Base-by-base conservation (phyloP, 768 basidiomycete genomes). In the Rhizopogon vulgaris region DNA sequence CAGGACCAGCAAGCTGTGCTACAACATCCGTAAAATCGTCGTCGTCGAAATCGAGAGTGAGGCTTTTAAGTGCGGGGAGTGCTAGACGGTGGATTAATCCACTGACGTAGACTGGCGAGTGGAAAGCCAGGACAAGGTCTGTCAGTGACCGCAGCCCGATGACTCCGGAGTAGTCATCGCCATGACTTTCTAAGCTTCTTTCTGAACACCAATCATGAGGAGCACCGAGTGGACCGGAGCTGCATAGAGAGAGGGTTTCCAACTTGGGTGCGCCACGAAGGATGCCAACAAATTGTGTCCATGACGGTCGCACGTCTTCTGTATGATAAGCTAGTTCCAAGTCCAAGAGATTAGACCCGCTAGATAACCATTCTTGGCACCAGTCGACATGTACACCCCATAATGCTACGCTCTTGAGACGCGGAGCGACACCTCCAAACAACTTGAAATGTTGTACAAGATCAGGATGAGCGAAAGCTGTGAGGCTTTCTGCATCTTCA, bases 311-410 rank as follows among this genome's bases (percentile, higher is more conserved):
- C 12, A 83, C 83, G 59, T 85, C 79, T 27, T 75, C 71, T 8
- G 75, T 64, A 58, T 86, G 85, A 67, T 77, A 87, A 0, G 80
- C 77, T 38, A 89, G 69, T 57, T 84, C 78, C 18, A 89, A 62
- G 14, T 78, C 73, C 22, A 57, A 60, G 27, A 89, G 67, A 7
- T 54, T 58, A 27, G 54, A n/a, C 2, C 63, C 61, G 3, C 61
- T 56, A 5, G 52, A 28, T 27, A 67, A 55, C 18, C 73, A 61
- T 14, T 74, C 69, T 32, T 71, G 68, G 28, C 74, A 70, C 87
- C 87, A 90, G 52, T 82, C 75, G 32, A 89, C 64, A 55, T 86
- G 86, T 4, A 87, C 82, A 37, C 85, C 86, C 81, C 83, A 86
- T 25, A 90, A 70, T 9, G 70, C 69, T 32, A 80, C 64, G 4